Evolutionary conservation across 352 stramenopile species (phyloP).

Genomic region (Globisporangium polare): DNA sequence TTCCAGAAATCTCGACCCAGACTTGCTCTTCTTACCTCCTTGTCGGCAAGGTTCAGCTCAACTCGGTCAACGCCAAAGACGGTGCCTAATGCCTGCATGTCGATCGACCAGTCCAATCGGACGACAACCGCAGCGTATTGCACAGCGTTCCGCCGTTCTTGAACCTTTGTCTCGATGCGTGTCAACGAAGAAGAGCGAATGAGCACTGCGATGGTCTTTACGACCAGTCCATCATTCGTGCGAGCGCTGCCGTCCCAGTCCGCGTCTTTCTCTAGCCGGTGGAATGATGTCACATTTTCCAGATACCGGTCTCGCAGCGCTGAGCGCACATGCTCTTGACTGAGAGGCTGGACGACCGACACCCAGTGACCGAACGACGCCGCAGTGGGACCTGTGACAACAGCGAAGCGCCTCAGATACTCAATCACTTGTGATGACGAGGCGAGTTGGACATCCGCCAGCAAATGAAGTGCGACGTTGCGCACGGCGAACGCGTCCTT

Average conservation of each 20-base stretch:
- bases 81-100: conserved; percentile 36
- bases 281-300: conserved; percentile 18
- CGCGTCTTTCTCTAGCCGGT: conserved; percentile 14
- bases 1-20: not conserved
- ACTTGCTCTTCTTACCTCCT: conserved; percentile 27
- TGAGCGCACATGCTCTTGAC: conserved; percentile 28
- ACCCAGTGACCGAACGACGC: conserved; percentile 22
- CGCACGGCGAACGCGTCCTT: conserved; percentile 50
- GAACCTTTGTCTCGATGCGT: not conserved
- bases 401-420: conserved; percentile 21
- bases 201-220: conserved; percentile 64
- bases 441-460: conserved; percentile 29
- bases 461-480: conserved; percentile 36
- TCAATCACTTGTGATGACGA: conserved; percentile 3
- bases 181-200: conserved; percentile 17
- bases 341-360: conserved; percentile 14
- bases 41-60: conserved; percentile 41
- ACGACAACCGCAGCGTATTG: conserved; percentile 51
- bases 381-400: conserved; percentile 11
- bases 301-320: conserved; percentile 28
- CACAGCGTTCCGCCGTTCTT: not conserved
- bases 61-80: conserved; percentile 21
- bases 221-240: conserved; percentile 27
- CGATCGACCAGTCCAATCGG: conserved; percentile 41
- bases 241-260: conserved; percentile 15